Evolutionary conservation across 2,329 filamentous ascomycete genomes (phyloP).

Genomic region (Hymenoscyphus fraxineus): DNA sequence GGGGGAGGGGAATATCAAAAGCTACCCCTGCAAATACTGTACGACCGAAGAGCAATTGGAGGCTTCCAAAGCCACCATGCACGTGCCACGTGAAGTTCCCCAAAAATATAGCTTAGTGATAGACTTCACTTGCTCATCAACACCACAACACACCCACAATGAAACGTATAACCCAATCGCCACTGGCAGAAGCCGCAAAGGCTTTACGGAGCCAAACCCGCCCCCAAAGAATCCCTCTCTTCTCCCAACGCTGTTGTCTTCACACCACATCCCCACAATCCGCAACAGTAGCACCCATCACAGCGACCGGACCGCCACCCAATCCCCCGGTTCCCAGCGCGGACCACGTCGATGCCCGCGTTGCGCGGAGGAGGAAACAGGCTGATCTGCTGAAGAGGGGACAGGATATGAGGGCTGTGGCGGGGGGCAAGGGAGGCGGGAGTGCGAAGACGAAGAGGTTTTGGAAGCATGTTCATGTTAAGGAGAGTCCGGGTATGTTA

Average conservation of each 20-base stretch:
- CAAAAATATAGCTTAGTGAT: not conserved
- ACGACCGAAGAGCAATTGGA: no score
- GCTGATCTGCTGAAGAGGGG: slow-evolving; percentile 52
- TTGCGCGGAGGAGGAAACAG: slow-evolving; percentile 51
- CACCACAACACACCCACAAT: slow-evolving; percentile 21
- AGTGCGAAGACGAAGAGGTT: slow-evolving; percentile 63
- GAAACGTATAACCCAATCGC: slow-evolving; percentile 31
- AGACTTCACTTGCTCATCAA: not conserved
- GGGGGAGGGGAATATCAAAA: not conserved
- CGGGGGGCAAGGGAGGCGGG: slow-evolving; percentile 38
- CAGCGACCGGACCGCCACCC: slow-evolving; percentile 58
- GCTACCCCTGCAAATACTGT: not conserved
- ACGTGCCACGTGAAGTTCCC: not conserved
- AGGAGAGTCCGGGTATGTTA: slow-evolving; percentile 58
- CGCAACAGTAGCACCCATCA: slow-evolving; percentile 41
- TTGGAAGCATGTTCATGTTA: slow-evolving; percentile 79
- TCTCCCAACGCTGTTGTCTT: slow-evolving; percentile 17
- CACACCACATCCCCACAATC: slow-evolving; percentile 27
- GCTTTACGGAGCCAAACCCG: slow-evolving; percentile 13
- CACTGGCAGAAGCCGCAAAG: slow-evolving; percentile 12
- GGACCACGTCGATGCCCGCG: slow-evolving; percentile 38
- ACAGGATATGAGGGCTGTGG: slow-evolving; percentile 43
- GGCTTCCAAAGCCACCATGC: not conserved
- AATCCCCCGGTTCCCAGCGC: slow-evolving; percentile 47
- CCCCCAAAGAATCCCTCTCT: slow-evolving; percentile 7